Base-by-base conservation (phyloP, 345 rosid genomes). In the Cardiospermum halicacabum region DNA sequence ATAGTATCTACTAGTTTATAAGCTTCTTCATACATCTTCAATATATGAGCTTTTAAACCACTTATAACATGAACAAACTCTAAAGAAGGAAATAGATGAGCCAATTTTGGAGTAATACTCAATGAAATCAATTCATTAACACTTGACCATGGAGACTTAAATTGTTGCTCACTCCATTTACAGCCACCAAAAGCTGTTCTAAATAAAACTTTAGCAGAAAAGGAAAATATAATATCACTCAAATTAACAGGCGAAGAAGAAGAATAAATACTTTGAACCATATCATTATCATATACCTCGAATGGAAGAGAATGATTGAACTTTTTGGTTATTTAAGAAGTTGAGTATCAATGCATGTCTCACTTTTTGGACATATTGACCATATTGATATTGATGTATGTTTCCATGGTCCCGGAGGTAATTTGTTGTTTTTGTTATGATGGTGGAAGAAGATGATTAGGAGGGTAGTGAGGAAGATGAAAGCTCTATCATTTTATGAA, bases 321-420 rank as follows among this genome's bases (percentile, higher is more conserved):
- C 39, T 2, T 8, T 27, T 7, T 53, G 36, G 6, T n/a, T 22
- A n/a, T 19, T 53, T n/a, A 65, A 30, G 21, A 37, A 11, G 5
- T 34, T n/a, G 1, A 30, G 15, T 7, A 22, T 12, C 49, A 59
- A 53, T 16, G 39, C 2, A 2, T 54, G 53, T 37, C 25, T 11
- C 25, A 53, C 12, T 42, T 54, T 25, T 24, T 34, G 53, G 27
- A 60, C 40, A 19, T 65, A 65, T 24, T 24, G 25, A 9, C 51
- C 34, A 53, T 54, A 54, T 26, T 50, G 60, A 7, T 60, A n/a
- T 28, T 64, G 63, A 31, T 65, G 62, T n/a, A 74, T 25, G 56
- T 45, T 74, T 74, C 58, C 31, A 15, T 22, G 77, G 73, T 7
- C 77, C 74, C 11, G 77, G 74, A 34, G 69, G 70, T 7, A 69